Evolutionary conservation across 768 basidiomycete genomes (phyloP).

Genomic region (Pleurotus tuoliensis): DNA sequence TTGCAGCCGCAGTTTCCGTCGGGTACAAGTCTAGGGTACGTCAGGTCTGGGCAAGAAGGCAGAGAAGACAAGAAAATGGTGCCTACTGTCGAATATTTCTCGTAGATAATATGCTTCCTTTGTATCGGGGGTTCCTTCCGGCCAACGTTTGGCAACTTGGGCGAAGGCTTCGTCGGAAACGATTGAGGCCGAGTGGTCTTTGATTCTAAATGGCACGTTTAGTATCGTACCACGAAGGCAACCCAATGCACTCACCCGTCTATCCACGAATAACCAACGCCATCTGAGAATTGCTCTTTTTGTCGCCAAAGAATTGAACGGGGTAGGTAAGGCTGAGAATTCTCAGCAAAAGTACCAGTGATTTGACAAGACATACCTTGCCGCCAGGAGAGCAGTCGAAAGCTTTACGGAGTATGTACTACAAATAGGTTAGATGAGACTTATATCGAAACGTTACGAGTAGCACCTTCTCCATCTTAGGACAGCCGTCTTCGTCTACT

Average conservation of each 20-base stretch:
- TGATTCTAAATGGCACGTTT: constrained; percentile 49
- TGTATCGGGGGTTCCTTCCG: constrained; percentile 82
- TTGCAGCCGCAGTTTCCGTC: constrained; percentile 77
- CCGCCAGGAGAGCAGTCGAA: constrained; percentile 85
- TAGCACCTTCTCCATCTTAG: constrained; percentile 91
- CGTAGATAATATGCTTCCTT: constrained; percentile 96
- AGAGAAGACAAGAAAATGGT: neutral
- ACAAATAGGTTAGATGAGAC: constrained; percentile 10
- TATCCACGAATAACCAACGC: constrained; percentile 98
- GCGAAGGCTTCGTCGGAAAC: constrained; percentile 84
- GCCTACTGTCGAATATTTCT: constrained; percentile 81
- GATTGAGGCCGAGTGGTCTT: constrained; percentile 71
- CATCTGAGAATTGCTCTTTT: constrained; percentile 99
- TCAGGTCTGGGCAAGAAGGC: constrained; percentile 11
- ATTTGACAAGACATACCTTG: constrained; percentile 39
- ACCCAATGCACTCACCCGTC: constrained; percentile 60
- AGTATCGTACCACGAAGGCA: neutral
- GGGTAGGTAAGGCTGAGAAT: constrained; percentile 80
- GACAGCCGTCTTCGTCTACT: constrained; percentile 80
- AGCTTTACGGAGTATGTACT: constrained; percentile 95
- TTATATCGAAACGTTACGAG: neutral
- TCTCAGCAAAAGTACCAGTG: neutral
- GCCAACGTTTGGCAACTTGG: constrained; percentile 69
- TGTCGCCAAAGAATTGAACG: constrained; percentile 95
- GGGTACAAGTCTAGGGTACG: constrained; percentile 70